Percentiles rank a stretch among this genome's conserved stretches.
phyloP scores from a whole-genome alignment of 768 basidiomycete species.

The Tulasnella sp. region DNA sequence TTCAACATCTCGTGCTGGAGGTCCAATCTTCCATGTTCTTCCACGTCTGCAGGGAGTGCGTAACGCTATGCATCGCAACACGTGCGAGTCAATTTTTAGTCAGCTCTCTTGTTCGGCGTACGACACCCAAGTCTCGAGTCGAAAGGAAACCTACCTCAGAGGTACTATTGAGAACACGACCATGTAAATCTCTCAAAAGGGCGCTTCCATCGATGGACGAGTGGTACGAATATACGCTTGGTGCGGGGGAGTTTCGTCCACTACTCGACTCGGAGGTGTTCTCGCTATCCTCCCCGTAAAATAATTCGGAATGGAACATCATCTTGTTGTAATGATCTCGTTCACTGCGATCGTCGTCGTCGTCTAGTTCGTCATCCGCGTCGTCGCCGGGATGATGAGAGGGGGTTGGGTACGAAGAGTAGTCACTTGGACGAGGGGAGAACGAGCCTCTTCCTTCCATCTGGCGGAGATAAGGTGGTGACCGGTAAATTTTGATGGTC shows the following conservation, averaged over 20 bases:
- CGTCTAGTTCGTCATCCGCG: background rate
- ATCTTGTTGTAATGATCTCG: background rate
- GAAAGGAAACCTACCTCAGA: slow-evolving; percentile 5
- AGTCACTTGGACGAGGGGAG: background rate
- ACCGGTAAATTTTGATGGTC: background rate
- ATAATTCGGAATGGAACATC: background rate
- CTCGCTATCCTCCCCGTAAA: background rate
- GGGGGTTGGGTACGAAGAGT: background rate
- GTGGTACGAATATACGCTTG: slow-evolving; percentile 18
- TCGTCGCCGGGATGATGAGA: background rate
- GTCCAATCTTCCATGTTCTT: slow-evolving; percentile 12
- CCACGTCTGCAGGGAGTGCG: background rate
- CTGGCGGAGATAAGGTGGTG: background rate
- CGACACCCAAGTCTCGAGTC: background rate
- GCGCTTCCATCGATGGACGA: slow-evolving; percentile 12
- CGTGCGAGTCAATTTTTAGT: background rate
- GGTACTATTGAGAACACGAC: slow-evolving; percentile 13
- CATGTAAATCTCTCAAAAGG: slow-evolving; percentile 16
- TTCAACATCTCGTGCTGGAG: slow-evolving; percentile 11
- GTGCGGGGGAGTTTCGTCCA: background rate
- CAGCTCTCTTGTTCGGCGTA: background rate
- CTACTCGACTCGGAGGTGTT: background rate
- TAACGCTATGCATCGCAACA: background rate
- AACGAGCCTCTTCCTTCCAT: background rate
- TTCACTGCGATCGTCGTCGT: background rate